Base-by-base conservation (phyloP, 2,329 filamentous ascomycete genomes). In the Pseudogymnoascus sp. region DNA sequence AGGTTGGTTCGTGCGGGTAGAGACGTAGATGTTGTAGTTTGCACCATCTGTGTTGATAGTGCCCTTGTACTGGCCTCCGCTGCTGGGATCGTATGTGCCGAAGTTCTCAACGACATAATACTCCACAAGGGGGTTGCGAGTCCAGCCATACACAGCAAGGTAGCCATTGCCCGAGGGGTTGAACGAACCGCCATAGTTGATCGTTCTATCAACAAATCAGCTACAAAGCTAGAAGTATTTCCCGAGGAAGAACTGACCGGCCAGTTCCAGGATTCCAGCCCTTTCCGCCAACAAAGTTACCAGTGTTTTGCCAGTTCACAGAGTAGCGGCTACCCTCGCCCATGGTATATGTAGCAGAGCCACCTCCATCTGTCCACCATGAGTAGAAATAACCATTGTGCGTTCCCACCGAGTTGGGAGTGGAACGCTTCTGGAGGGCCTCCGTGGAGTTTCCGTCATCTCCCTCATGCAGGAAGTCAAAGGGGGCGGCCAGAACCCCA, bases 381-480 rank as follows among this genome's bases (percentile, higher is more conserved):
- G 79, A 82, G 75, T 82, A 85, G 77, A 80, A 85, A 75, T 78
- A 85, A 64, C 83, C 82, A 68, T 82, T 80, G 75, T 81, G 75
- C 12, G 75, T 80, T 62, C 83, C 82, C 3, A 78, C 80, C 11
- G 75, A 73, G 67, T 76, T 80, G 62, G 75, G 70, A 28, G 80
- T 81, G 38, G 75, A 74, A 23, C 62, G 62, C 62, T 46, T 28
- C 11, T 21, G 16, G 38, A 64, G 59, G 8, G 21, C 46, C 40
- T 56, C 60, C 5, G 61, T 63, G n/a, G 44, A 36, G 21, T 37
- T 38, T 23, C 25, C 59, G 28, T 34, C 37, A 18, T 28, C 59
- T 60, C 34, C 6, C 12, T 42, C 34, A n/a, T 21, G 21, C 11
- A 37, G n/a, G 21, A 37, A 37, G 31, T 42, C 31, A n/a, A 56